Conservation (phyloP, 306 rosid species). For the Vicia sativa region DNA sequence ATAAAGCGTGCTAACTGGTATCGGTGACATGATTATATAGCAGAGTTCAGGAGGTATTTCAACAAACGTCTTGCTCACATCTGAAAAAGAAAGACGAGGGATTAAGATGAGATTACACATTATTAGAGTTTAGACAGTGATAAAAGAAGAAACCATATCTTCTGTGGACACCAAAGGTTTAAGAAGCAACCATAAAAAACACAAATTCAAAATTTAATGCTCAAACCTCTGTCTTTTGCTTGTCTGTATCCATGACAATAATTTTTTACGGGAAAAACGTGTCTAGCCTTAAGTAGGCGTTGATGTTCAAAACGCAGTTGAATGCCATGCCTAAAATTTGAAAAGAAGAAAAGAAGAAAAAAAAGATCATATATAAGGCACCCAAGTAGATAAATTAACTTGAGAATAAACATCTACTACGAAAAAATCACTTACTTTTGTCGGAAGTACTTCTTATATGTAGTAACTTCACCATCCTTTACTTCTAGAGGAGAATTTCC, state of each 20-base stretch:
- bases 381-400: constrained; percentile 6
- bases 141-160: constrained; percentile 1
- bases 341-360: neutral
- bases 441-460: constrained; percentile 63
- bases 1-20: constrained; percentile 51
- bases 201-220: constrained; percentile 1
- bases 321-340: constrained; percentile 60
- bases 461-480: constrained; percentile 44
- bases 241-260: constrained; percentile 44
- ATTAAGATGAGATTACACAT: constrained; percentile 27
- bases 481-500: constrained; percentile 58
- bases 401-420: constrained; percentile 15
- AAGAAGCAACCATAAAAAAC: constrained; percentile 25
- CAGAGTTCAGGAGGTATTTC: constrained; percentile 91
- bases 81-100: constrained; percentile 44
- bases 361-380: neutral
- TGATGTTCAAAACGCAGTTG: constrained; percentile 54
- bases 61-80: constrained; percentile 47
- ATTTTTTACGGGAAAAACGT: constrained; percentile 57
- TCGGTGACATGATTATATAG: constrained; percentile 66
- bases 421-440: constrained; percentile 48
- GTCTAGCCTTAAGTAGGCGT: constrained; percentile 56
- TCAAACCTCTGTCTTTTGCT: constrained; percentile 59
- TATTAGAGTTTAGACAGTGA: constrained; percentile 14
- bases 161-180: neutral